phyloP scores from a whole-genome alignment of 371 early-diverging fungal species.

The Mortierella polycephala region DNA sequence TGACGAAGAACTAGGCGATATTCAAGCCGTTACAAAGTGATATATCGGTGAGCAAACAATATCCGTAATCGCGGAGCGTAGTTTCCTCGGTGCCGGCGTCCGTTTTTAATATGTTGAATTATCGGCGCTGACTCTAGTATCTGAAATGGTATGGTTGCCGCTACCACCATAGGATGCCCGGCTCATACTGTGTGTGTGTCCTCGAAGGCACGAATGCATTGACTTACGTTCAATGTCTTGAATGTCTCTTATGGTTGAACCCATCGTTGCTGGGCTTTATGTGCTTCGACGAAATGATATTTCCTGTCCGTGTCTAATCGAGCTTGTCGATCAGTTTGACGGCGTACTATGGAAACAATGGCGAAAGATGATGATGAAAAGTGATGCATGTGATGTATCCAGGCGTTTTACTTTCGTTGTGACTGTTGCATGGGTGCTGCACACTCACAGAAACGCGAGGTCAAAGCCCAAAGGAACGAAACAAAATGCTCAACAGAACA shows the following conservation, averaged over 20 bases:
- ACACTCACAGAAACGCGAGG: too few species aligned
- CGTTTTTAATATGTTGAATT: too few species aligned
- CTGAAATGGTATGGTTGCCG: too few species aligned
- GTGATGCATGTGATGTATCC: too few species aligned
- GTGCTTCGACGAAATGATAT: not conserved
- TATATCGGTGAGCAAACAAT: not conserved
- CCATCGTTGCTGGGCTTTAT: slow-evolving; percentile 17
- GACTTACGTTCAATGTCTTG: slow-evolving; percentile 51
- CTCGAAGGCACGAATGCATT: not conserved
- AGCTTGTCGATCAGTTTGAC: not conserved
- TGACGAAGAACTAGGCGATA: slow-evolving; percentile 33
- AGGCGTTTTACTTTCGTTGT: too few species aligned
- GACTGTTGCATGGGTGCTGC: too few species aligned
- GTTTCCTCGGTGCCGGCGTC: too few species aligned
- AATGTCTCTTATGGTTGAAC: slow-evolving; percentile 43
- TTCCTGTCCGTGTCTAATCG: not conserved
- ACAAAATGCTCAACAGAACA: too few species aligned
- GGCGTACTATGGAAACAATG: not conserved
- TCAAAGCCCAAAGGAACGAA: too few species aligned
- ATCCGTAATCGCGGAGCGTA: not conserved
- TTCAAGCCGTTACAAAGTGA: not conserved
- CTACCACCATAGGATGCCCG: too few species aligned
- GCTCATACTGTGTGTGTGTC: not conserved
- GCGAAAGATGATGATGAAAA: slow-evolving; percentile 1
- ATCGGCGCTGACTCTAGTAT: too few species aligned